Base-by-base conservation (phyloP, 768 basidiomycete genomes). In the Candolleomyces aberdarensis region DNA sequence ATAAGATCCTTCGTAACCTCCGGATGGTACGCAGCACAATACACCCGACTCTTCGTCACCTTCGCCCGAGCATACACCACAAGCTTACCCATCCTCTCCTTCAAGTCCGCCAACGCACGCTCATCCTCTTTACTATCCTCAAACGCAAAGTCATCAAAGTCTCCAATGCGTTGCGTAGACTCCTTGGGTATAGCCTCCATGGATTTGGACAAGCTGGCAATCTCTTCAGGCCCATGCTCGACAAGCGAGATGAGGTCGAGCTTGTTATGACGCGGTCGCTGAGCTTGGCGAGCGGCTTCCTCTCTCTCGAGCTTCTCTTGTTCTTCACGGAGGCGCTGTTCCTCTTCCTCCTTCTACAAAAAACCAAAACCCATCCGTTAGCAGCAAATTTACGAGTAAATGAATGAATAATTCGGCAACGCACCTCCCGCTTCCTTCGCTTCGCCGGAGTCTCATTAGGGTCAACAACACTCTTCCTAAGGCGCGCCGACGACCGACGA, bases 11-110 rank as follows among this genome's bases (percentile, higher is more conserved):
- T 92, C 13, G 85, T 83, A 19, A 80, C 77, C 64, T 91, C 91
- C 4, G 92, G 90, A 69, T 94, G 92, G 70, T 89, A 94, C 14
- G 84, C 85, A 36, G 89, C 86, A 63, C 87, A 86, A 66, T 94
- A 94, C 1, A 94, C 69, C 20, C 92, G 76, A 62, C 88, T 81
- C 63, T 84, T 77, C 1, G 88, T 92, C 8, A 94, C 91, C 71
- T 93, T 94, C 14, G 92, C 92, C 58, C 90, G 80, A 36, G 89
- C 83, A 1, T 89, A 79, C n/a, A 93, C 77, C 60, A 82, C 84
- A 69, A 94, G 67, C 36, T 75, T 72, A 59, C 79, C 69, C 10
- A 92, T 74, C 62, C 75, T 82, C 64, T 83, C 72, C 62, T 80
- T 80, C 61, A 94, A 69, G 53, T 82, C 81, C 15, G 76, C 69